Conservation (phyloP, 805 yeast species). For the Sugiyamaella lignohabitans region DNA sequence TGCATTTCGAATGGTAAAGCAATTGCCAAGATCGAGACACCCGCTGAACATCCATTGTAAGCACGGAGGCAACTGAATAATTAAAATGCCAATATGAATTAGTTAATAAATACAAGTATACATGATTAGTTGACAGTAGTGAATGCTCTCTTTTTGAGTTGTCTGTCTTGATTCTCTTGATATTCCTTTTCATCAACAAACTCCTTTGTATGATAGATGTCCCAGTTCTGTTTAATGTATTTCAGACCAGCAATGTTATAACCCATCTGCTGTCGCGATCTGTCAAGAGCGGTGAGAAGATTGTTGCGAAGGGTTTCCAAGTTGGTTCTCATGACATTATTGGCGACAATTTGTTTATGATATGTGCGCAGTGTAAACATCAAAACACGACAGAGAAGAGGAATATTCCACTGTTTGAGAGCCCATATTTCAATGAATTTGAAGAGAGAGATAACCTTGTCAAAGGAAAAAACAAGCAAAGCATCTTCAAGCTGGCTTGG, state of each 20-base stretch:
- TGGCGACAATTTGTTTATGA: conserved; percentile 65
- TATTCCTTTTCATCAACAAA: conserved; percentile 65
- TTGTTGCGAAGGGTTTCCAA: conserved; percentile 56
- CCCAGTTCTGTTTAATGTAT: conserved; percentile 73
- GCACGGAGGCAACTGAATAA: too few species aligned
- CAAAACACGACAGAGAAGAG: conserved; percentile 65
- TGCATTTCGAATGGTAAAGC: too few species aligned
- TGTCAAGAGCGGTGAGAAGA: conserved; percentile 50
- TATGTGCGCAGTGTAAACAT: conserved; percentile 69
- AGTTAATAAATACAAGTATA: too few species aligned
- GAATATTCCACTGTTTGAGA: conserved; percentile 40
- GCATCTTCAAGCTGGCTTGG: conserved; percentile 92
- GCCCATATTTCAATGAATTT: conserved; percentile 75
- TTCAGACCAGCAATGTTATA: conserved; percentile 78
- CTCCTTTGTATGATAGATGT: conserved; percentile 61
- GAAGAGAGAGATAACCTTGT: conserved; percentile 65
- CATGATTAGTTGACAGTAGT: conserved; percentile 14
- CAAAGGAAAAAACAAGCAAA: conserved; percentile 81
- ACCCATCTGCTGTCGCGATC: conserved; percentile 59
- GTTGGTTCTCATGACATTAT: conserved; percentile 47
- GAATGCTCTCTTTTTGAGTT: conserved; percentile 66
- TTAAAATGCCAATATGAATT: too few species aligned
- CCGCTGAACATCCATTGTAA: too few species aligned
- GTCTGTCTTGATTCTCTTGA: conserved; percentile 44
- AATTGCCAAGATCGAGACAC: too few species aligned